phyloP scores from a whole-genome alignment of 768 basidiomycete species.

The Udeniomyces megalosporus region DNA sequence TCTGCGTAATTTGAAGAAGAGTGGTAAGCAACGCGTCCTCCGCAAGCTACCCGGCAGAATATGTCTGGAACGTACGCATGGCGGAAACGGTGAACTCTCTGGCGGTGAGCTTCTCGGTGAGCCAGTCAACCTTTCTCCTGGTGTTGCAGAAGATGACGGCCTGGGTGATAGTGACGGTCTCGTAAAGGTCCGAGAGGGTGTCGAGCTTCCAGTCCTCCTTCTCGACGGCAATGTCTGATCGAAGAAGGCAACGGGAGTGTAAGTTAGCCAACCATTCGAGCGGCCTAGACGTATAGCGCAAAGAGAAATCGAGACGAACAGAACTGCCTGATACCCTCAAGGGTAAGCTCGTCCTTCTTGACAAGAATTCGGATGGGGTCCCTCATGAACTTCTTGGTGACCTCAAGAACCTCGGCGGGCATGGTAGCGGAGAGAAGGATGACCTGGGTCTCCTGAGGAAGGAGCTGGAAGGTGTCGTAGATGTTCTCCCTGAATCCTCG shows the following conservation, averaged over 20 bases:
- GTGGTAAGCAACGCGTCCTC: slow-evolving; percentile 46
- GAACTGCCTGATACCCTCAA: slow-evolving; percentile 45
- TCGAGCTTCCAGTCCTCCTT: slow-evolving; percentile 99
- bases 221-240: slow-evolving; percentile 94
- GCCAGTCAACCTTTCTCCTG: slow-evolving; percentile 93
- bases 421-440: slow-evolving; percentile 90
- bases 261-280: background rate
- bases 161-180: slow-evolving; percentile 96
- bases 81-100: slow-evolving; percentile 91
- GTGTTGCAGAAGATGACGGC: slow-evolving; percentile 99
- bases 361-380: slow-evolving; percentile 96
- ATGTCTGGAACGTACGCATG: slow-evolving; percentile 22
- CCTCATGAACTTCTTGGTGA: slow-evolving; percentile 96
- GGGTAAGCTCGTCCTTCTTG: slow-evolving; percentile 96
- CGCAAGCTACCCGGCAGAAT: too few relatives aligned
- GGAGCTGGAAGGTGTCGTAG: slow-evolving; percentile 94
- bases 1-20: slow-evolving; percentile 23
- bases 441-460: slow-evolving; percentile 79
- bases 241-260: background rate
- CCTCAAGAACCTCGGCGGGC: slow-evolving; percentile 92
- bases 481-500: slow-evolving; percentile 99
- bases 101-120: slow-evolving; percentile 97
- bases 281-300: background rate
- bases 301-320: slow-evolving; percentile 12
- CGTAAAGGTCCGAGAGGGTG: slow-evolving; percentile 90